A percentile compares a stretch with the other conserved stretches of the same genome.
Evolutionary conservation across 108 stramenopile species (phyloP).

Genomic region (Poteriospumella lacustris): DNA sequence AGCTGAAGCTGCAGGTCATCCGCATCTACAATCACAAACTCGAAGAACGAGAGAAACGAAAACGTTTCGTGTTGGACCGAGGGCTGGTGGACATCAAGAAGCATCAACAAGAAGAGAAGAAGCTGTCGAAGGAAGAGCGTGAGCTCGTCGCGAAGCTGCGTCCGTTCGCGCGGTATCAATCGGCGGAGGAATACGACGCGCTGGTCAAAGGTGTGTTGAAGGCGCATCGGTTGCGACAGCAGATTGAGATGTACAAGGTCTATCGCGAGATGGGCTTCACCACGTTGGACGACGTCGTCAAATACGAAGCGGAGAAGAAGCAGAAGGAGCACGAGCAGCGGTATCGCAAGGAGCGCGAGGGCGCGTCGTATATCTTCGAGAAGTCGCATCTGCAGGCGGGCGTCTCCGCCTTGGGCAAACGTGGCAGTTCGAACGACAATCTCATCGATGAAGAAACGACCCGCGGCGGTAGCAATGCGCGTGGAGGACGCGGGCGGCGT

Average conservation of each 20-base stretch:
- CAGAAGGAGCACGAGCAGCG: neutral
- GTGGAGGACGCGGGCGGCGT: neutral
- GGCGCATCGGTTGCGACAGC: neutral
- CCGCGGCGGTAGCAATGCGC: neutral
- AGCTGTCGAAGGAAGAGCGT: conserved; percentile 74
- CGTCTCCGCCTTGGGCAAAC: neutral
- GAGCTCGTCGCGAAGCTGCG: conserved; percentile 64
- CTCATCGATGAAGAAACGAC: neutral
- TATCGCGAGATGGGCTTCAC: neutral
- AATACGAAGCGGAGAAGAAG: neutral
- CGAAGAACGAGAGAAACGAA: conserved; percentile 74
- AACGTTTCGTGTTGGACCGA: conserved; percentile 69
- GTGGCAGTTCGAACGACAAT: neutral
- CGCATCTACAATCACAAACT: conserved; percentile 79
- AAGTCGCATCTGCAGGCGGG: neutral
- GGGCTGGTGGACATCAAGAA: conserved; percentile 71
- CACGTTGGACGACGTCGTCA: neutral
- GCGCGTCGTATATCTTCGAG: neutral
- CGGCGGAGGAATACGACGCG: conserved; percentile 72
- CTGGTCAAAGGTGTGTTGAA: conserved; percentile 51
- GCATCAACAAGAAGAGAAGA: conserved; percentile 57
- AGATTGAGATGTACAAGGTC: conserved; percentile 1
- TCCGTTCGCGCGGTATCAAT: conserved; percentile 81
- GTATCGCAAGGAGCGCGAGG: neutral
- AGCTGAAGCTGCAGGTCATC: conserved; percentile 76